Conservation (phyloP, 768 basidiomycete genomes). For the Suillus fuscotomentosus region DNA sequence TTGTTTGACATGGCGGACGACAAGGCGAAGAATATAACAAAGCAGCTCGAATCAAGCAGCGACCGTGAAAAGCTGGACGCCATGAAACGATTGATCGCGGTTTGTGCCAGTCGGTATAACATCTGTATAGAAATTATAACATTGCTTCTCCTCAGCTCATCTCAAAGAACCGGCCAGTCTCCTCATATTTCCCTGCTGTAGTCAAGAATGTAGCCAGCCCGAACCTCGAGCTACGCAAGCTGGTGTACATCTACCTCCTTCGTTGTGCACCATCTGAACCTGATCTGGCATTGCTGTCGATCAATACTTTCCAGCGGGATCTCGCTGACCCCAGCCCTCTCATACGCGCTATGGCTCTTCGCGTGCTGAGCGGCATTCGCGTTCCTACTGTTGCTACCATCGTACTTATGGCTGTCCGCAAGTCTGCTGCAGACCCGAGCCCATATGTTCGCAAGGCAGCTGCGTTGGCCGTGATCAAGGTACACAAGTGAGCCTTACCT, state of each 20-base stretch:
- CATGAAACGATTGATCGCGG: constrained; percentile 92
- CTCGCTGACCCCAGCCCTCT: constrained; percentile 88
- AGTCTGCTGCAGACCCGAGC: constrained; percentile 87
- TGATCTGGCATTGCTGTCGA: constrained; percentile 91
- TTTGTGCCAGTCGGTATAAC: constrained; percentile 39
- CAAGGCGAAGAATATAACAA: constrained; percentile 76
- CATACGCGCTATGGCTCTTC: constrained; percentile 94
- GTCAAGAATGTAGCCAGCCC: constrained; percentile 95
- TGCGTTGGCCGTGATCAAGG: constrained; percentile 86
- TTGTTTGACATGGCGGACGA: constrained; percentile 76
- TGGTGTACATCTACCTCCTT: constrained; percentile 96
- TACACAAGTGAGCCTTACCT: constrained; percentile 59
- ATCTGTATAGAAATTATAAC: constrained; percentile 4
- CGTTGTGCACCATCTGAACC: constrained; percentile 93
- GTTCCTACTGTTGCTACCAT: constrained; percentile 86
- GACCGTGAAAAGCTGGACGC: constrained; percentile 93
- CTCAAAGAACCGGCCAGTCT: constrained; percentile 88
- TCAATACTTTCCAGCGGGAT: constrained; percentile 99
- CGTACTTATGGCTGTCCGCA: constrained; percentile 86
- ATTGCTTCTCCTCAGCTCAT: constrained; percentile 61
- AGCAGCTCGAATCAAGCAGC: constrained; percentile 83
- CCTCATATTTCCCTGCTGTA: constrained; percentile 93
- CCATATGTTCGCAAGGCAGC: constrained; percentile 95
- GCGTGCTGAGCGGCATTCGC: constrained; percentile 89
- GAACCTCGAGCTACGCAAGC: constrained; percentile 91